phyloP scores from a whole-genome alignment of 2,329 filamentous ascomycete genomes.

The Sarocladium brachiariae region DNA sequence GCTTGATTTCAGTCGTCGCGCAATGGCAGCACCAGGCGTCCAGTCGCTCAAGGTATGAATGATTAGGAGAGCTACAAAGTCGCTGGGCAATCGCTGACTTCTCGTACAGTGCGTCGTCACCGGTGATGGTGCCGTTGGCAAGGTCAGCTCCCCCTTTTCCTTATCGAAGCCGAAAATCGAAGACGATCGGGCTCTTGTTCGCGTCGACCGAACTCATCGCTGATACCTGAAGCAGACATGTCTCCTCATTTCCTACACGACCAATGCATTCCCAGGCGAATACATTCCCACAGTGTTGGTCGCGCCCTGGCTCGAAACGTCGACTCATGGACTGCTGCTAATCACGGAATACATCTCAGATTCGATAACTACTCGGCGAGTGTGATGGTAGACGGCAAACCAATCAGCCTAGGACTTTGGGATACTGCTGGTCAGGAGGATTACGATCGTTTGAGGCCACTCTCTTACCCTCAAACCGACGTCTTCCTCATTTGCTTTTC shows the following conservation, averaged over 20 bases:
- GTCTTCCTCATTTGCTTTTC: conserved; percentile 99
- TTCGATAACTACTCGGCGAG: conserved; percentile 99
- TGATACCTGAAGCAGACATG: conserved; percentile 62
- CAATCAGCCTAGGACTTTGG: conserved; percentile 94
- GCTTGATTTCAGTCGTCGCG: conserved; percentile 11
- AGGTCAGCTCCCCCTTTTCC: conserved; percentile 49
- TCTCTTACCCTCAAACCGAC: conserved; percentile 97
- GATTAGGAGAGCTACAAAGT: neutral
- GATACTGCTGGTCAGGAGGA: conserved; percentile 99
- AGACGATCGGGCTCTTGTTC: neutral
- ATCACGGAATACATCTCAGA: conserved; percentile 35
- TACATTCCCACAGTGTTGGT: conserved; percentile 97
- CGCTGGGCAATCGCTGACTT: conserved; percentile 18
- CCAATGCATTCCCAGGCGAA: conserved; percentile 98
- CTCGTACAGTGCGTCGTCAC: conserved; percentile 83
- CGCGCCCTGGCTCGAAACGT: neutral
- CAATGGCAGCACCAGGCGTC: conserved; percentile 76
- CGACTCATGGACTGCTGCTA: neutral
- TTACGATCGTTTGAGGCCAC: conserved; percentile 88
- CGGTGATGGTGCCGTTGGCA: conserved; percentile 97
- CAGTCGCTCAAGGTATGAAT: conserved; percentile 80
- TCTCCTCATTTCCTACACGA: conserved; percentile 97
- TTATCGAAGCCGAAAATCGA: conserved; percentile 4
- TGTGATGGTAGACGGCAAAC: conserved; percentile 98
- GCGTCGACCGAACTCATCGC: neutral